Conservation (phyloP, 169 alveolate genomes). For the Toxoplasma gondii region DNA sequence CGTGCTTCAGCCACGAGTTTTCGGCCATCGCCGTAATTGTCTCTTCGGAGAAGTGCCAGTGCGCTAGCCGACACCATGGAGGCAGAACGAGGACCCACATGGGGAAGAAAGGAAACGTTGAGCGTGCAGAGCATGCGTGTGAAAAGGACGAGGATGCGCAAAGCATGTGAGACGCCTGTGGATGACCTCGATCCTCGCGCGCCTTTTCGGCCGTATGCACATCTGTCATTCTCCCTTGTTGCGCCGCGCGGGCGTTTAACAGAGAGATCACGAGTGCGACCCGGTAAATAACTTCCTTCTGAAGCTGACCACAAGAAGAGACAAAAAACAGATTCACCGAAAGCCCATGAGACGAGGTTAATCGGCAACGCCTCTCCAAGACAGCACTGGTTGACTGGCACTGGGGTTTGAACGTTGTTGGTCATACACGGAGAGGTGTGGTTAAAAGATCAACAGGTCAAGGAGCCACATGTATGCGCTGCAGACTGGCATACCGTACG, state of each 20-base stretch:
- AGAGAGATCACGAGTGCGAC: constrained; percentile 50
- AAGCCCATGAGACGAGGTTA: not conserved
- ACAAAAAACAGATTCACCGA: not conserved
- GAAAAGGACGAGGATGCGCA: not conserved
- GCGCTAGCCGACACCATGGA: constrained; percentile 74
- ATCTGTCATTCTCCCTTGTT: not conserved
- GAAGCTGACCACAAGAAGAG: constrained; percentile 54
- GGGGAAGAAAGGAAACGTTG: not conserved
- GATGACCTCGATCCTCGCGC: not conserved
- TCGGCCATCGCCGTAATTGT: not conserved
- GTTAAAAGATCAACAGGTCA: too few relatives aligned
- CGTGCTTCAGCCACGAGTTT: not conserved
- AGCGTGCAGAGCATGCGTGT: not conserved
- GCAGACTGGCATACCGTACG: too few relatives aligned
- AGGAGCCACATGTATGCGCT: too few relatives aligned
- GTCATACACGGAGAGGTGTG: too few relatives aligned
- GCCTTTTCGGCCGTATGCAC: not conserved
- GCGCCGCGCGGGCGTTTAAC: constrained; percentile 52
- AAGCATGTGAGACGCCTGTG: not conserved
- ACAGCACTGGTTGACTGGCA: too few relatives aligned
- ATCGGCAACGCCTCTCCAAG: too few relatives aligned
- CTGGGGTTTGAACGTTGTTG: too few relatives aligned
- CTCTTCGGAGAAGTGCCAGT: constrained; percentile 58
- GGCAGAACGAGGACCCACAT: constrained; percentile 71
- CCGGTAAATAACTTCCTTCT: constrained; percentile 71